phyloP scores from a whole-genome alignment of 1,284 basidiomycete genomes.

The Somion occarium region DNA sequence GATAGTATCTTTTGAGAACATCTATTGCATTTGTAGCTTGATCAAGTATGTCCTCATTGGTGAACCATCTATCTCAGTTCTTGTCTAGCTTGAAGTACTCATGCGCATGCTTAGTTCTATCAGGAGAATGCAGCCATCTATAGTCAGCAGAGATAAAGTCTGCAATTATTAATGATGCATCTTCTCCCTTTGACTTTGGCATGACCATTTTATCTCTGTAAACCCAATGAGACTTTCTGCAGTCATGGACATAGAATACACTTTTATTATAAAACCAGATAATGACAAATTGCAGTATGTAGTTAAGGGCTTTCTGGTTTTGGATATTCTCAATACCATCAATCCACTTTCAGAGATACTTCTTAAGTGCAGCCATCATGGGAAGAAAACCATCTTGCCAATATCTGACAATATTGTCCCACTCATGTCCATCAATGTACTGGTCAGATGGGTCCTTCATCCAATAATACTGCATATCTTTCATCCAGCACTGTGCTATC shows the following conservation, averaged over 20 bases:
- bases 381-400: conserved; percentile 23
- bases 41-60: conserved; percentile 23
- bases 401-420: conserved; percentile 26
- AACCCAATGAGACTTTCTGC: conserved; percentile 11
- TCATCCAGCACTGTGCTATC: conserved; percentile 28
- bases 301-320: not conserved
- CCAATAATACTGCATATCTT: conserved; percentile 25
- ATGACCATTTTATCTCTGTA: conserved; percentile 9
- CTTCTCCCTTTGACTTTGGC: conserved; percentile 16
- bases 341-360: conserved; percentile 23
- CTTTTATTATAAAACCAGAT: conserved; percentile 15
- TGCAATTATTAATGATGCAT: conserved; percentile 31
- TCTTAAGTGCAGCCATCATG: conserved; percentile 3
- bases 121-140: conserved; percentile 30
- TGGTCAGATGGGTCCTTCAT: conserved; percentile 19
- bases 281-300: not conserved
- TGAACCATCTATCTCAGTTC: conserved; percentile 31
- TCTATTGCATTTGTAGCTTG: conserved; percentile 28
- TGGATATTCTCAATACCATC: not conserved
- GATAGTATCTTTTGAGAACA: no score
- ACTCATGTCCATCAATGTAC: conserved; percentile 32
- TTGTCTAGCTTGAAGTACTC: conserved; percentile 24
- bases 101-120: conserved; percentile 18
- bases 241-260: conserved; percentile 18
- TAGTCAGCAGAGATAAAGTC: conserved; percentile 39